A percentile compares a stretch with the other conserved stretches of the same genome.
These are phyloP conservation scores for Quercus lobata DNA, from an alignment of 331 rosid species.

Conservation along the genomic window DNA sequence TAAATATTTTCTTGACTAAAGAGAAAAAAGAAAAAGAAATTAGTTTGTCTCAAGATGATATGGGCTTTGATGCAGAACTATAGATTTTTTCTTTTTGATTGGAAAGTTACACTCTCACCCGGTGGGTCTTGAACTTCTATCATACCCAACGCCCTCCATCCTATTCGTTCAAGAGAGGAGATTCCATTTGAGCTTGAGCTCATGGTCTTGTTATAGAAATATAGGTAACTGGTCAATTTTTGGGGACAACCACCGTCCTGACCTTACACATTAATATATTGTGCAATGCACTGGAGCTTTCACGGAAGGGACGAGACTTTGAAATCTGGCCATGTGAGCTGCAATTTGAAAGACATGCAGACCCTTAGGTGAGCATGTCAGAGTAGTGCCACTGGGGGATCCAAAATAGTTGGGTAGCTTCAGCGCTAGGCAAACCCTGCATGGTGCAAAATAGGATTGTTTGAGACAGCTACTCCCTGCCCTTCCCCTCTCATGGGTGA, in stretches of 20 bases:
- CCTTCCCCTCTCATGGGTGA: neutral
- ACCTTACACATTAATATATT: neutral
- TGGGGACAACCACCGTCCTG: neutral
- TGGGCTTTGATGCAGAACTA: neutral
- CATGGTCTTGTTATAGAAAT: neutral
- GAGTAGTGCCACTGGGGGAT: neutral
- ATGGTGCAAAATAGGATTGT: neutral
- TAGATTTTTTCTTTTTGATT: no score
- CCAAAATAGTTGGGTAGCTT: neutral
- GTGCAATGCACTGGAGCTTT: neutral
- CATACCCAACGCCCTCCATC: no score
- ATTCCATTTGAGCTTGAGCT: neutral
- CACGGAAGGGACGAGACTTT: neutral
- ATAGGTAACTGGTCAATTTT: neutral
- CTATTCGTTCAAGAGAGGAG: neutral
- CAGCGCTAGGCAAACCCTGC: neutral
- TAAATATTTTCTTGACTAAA: neutral
- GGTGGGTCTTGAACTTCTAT: no score
- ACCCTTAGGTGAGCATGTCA: neutral
- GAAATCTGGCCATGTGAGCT: neutral
- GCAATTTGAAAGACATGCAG: neutral
- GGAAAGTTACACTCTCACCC: no score
- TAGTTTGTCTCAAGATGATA: neutral
- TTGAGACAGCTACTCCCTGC: neutral
- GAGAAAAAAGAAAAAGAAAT: neutral